phyloP scores from a whole-genome alignment of 2,329 filamentous ascomycete species.

The Pestalotiopsis sp. region DNA sequence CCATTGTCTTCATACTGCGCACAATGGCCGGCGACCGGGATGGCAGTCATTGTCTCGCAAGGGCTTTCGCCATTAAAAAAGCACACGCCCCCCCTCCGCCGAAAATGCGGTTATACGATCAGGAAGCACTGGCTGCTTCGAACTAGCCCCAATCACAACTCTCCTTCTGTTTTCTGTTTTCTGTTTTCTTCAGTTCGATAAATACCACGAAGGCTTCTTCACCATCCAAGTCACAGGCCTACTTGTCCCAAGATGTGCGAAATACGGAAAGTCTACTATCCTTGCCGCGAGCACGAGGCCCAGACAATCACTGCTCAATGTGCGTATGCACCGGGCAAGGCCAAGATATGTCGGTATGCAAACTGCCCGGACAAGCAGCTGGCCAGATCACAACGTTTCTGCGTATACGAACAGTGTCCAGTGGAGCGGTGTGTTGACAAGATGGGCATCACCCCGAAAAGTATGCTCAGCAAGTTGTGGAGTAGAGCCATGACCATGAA shows the following conservation, averaged over 20 bases:
- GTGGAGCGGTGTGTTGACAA: background rate
- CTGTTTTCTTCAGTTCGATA: background rate
- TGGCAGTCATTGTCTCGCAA: background rate
- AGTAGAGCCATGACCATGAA: background rate
- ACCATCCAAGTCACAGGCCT: background rate
- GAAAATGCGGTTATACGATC: background rate
- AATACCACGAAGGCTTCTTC: background rate
- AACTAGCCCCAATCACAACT: background rate
- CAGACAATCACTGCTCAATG: constrained; percentile 6
- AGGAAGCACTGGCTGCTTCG: background rate
- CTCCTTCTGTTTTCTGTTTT: too few species aligned
- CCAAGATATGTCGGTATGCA: background rate
- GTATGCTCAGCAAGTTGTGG: background rate
- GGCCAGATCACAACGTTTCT: background rate
- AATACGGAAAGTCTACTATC: constrained; percentile 9
- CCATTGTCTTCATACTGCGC: background rate
- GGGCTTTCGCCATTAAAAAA: background rate
- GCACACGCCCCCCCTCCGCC: background rate
- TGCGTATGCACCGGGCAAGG: background rate
- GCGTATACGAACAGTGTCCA: background rate
- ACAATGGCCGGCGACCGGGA: background rate
- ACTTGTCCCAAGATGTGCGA: constrained; percentile 6
- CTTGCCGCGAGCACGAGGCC: constrained; percentile 9
- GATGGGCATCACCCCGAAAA: background rate
- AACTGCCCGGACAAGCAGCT: background rate